Evolutionary conservation across 345 rosid genomes (phyloP), one percentile per base, ranked within the genome.

Genomic region (Populus ilicifolia): DNA sequence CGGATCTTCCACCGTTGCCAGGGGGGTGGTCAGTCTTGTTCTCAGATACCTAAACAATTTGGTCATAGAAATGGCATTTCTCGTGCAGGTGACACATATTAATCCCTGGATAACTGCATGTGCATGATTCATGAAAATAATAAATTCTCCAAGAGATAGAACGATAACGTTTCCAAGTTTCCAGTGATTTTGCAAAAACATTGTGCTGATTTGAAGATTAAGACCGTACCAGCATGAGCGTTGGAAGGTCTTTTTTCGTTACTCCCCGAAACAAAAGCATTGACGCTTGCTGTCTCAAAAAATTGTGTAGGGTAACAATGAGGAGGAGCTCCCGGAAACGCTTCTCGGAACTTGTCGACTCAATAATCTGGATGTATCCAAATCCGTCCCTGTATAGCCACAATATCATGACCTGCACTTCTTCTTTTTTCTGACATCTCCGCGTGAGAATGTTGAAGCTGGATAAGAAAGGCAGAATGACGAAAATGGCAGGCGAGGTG

Each of bases 11-110:
- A 89, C 96, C 7, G 90, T 94, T 80, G 97, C 98, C 64, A 89
- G 97, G 73, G 95, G 99, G 3, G 93, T 92, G 38, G 83, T 86
- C 52, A 94, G 85, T 80, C 93, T 96, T 66, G 94, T 91, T 75
- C 90, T 90, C 16, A 97, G 99, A 21, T 92, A 96, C 73, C 84
- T 96, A 21, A 94, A 78, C 90, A 92, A 89, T 77, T 69, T 94
- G 88, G 94, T 94, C 67, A 75, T 92, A 21, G 99, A 94, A 89
- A 84, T 94, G 97, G 98, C 99, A 67, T 96, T 94, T 86, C 44
- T 96, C 83, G 83, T 96, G 79, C 94, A 96, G 94, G 98, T 91
- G 83, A 23, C 23, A 9, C 6, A 73, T 33, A 6, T 69, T 27
- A 64, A 43, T 11, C 43, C 33, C 48, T 29, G 36, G 20, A 21